These are phyloP conservation scores for Calonectria fujianensis DNA, from an alignment of 2,329 filamentous ascomycete species.

Conservation along the genomic window DNA sequence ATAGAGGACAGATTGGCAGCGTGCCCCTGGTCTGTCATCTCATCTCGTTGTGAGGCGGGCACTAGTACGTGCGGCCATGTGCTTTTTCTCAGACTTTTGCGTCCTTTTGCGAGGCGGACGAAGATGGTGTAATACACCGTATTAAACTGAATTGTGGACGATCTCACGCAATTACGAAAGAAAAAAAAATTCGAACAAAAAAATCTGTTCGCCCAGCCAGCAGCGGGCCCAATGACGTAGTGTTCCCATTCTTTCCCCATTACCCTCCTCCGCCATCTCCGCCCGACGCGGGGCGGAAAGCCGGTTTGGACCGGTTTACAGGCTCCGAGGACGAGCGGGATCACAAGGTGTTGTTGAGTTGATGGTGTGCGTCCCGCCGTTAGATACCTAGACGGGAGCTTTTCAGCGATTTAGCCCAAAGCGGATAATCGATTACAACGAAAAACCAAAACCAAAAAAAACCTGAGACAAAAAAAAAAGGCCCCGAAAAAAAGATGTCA, in stretches of 20 bases:
- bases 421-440: background rate
- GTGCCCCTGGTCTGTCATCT: constrained; percentile 2
- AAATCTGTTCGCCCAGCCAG: background rate
- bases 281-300: constrained; percentile 17
- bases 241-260: background rate
- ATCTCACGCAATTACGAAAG: background rate
- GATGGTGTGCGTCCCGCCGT: background rate
- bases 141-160: constrained; percentile 1
- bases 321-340: background rate
- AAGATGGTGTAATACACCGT: constrained; percentile 1
- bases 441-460: background rate
- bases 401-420: constrained; percentile 8
- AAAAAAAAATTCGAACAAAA: background rate
- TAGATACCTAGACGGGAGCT: background rate
- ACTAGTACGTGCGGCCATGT: constrained; percentile 17
- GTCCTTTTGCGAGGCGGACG: background rate
- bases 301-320: constrained; percentile 6
- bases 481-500: background rate
- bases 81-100: background rate
- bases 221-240: constrained; percentile 29
- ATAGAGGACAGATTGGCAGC: background rate
- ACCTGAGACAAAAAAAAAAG: background rate
- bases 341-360: background rate
- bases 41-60: background rate
- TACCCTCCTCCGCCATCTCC: background rate